Percentiles rank a stretch among this genome's conserved stretches.
These are phyloP conservation scores for Excoecaria agallocha DNA, from an alignment of 345 rosid genomes.

Conservation along the genomic window DNA sequence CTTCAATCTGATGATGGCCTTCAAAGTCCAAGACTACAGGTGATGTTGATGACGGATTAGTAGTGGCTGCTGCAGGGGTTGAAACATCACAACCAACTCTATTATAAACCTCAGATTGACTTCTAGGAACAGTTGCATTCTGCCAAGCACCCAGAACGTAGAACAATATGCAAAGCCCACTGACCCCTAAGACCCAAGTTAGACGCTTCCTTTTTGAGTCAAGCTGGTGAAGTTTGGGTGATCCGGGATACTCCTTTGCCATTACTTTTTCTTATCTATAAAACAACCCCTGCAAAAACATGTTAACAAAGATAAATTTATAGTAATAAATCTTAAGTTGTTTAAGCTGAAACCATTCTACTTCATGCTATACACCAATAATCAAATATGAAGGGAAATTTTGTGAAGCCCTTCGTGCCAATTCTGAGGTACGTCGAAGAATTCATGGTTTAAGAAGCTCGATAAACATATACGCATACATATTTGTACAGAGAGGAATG, in stretches of 20 bases:
- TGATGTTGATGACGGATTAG: conserved; percentile 29
- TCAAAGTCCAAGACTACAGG: conserved; percentile 51
- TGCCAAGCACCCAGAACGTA: conserved; percentile 90
- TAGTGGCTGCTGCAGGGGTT: conserved; percentile 23
- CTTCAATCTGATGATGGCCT: conserved; percentile 63
- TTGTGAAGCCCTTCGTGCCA: neutral
- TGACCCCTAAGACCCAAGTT: conserved; percentile 67
- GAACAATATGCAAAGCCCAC: conserved; percentile 79
- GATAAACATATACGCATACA: too few relatives aligned
- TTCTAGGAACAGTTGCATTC: conserved; percentile 36
- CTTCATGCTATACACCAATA: neutral
- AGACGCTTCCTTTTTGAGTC: conserved; percentile 73
- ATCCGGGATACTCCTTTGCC: conserved; percentile 64
- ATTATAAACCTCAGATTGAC: conserved; percentile 36
- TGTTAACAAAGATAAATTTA: too few relatives aligned
- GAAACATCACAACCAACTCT: conserved; percentile 45
- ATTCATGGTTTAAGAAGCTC: neutral
- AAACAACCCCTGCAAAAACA: conserved; percentile 8
- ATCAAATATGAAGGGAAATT: neutral
- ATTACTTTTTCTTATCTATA: conserved; percentile 20
- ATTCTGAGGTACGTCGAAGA: neutral
- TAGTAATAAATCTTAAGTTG: neutral
- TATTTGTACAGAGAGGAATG: neutral
- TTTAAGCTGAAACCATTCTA: neutral
- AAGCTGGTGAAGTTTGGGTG: conserved; percentile 53